Percentiles rank a stretch among this genome's conserved stretches.
Evolutionary conservation across 1,139 yeast genomes (phyloP).

Genomic region (Geotrichum aggregatum): DNA sequence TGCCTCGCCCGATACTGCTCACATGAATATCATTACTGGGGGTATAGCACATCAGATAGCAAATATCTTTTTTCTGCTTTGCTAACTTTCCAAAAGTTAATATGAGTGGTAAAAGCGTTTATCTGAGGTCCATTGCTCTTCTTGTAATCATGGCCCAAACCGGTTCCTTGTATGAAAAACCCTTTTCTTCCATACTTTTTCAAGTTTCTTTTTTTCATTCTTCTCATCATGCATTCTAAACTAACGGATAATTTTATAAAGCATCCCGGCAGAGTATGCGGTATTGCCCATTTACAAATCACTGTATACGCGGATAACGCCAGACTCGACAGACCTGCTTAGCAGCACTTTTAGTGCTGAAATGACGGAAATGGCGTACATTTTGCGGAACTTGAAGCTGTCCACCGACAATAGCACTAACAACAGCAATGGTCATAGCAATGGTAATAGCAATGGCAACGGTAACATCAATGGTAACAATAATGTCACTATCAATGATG

Average conservation of each 20-base stretch:
- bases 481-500: no score
- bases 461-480: no score
- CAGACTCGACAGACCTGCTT: slow-evolving; percentile 42
- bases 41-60: neutral
- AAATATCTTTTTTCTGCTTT: no score
- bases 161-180: slow-evolving; percentile 42
- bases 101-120: slow-evolving; percentile 55
- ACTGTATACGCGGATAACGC: slow-evolving; percentile 47
- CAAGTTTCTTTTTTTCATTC: neutral
- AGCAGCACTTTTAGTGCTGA: slow-evolving; percentile 48
- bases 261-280: slow-evolving; percentile 48
- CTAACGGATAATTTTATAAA: no score
- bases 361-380: slow-evolving; percentile 47
- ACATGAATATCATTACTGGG: slow-evolving; percentile 46
- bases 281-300: slow-evolving; percentile 43
- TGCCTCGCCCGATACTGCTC: slow-evolving; percentile 37
- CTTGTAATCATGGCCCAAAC: slow-evolving; percentile 48
- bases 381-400: slow-evolving; percentile 38
- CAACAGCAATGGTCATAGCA: neutral
- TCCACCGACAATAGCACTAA: slow-evolving; percentile 19
- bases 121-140: slow-evolving; percentile 47
- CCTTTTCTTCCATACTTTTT: slow-evolving; percentile 22
- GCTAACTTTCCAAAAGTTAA: slow-evolving; percentile 39
- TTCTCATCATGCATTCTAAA: no score
- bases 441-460: neutral